These are phyloP conservation scores for Amphirosellinia nigrospora DNA, from an alignment of 495 filamentous ascomycete genomes.

Conservation along the genomic window DNA sequence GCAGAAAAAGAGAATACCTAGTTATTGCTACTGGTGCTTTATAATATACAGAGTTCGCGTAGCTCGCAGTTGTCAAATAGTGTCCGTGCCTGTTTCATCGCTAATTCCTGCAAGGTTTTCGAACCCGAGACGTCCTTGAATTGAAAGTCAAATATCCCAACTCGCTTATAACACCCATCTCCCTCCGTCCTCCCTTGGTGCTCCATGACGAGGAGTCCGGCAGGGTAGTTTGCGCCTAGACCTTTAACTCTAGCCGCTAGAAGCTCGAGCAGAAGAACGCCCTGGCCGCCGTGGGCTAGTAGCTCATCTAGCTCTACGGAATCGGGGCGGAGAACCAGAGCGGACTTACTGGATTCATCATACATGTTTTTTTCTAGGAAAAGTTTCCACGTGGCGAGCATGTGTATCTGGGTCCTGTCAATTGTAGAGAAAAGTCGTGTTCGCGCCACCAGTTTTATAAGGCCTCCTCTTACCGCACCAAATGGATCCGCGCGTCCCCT, in stretches of 20 bases:
- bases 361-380: background rate
- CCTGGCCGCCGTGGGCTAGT: background rate
- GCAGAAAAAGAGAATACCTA: background rate
- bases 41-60: background rate
- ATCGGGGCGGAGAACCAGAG: conserved; percentile 13
- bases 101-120: background rate
- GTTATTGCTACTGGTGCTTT: background rate
- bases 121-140: background rate
- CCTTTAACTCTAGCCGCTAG: background rate
- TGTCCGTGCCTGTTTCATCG: background rate
- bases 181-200: background rate
- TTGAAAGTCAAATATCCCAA: conserved; percentile 12
- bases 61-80: background rate
- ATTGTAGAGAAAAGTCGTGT: conserved; percentile 7
- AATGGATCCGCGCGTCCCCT: conserved; percentile 24
- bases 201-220: conserved; percentile 3
- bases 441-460: conserved; percentile 13
- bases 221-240: background rate
- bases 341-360: background rate
- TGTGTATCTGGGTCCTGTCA: background rate
- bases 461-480: conserved; percentile 25
- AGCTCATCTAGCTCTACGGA: background rate
- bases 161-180: background rate
- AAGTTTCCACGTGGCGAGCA: background rate
- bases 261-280: conserved; percentile 1